phyloP scores from a whole-genome alignment of 176 grass and related monocot species.

The Oryza australiensis region DNA sequence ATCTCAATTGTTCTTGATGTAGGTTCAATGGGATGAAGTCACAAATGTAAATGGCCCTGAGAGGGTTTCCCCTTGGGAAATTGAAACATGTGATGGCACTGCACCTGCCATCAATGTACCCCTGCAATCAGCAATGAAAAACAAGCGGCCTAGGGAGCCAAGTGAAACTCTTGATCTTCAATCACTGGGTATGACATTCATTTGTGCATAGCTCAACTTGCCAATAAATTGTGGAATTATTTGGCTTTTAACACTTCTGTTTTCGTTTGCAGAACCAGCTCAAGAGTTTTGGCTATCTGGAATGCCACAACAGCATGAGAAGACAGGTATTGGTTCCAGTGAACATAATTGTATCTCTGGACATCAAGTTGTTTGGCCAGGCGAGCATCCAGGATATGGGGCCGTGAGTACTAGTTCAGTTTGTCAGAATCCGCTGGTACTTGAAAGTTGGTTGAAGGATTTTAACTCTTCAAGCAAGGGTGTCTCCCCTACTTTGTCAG shows the following conservation, averaged over 20 bases:
- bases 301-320: slow-evolving; percentile 45
- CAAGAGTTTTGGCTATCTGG: slow-evolving; percentile 60
- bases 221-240: neutral
- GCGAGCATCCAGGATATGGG: slow-evolving; percentile 34
- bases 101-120: slow-evolving; percentile 46
- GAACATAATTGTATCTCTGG: slow-evolving; percentile 47
- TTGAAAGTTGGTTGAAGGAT: slow-evolving; percentile 59
- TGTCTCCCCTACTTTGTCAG: slow-evolving; percentile 40
- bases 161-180: slow-evolving; percentile 41
- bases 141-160: slow-evolving; percentile 63
- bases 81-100: slow-evolving; percentile 61
- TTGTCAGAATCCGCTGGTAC: slow-evolving; percentile 39
- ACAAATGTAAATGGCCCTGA: slow-evolving; percentile 67
- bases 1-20: slow-evolving; percentile 2
- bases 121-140: slow-evolving; percentile 48
- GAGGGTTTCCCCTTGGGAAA: slow-evolving; percentile 93
- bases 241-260: neutral
- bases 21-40: slow-evolving; percentile 93
- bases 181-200: slow-evolving; percentile 33
- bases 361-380: slow-evolving; percentile 49
- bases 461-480: slow-evolving; percentile 42
- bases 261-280: slow-evolving; percentile 42
- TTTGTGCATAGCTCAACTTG: neutral
- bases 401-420: slow-evolving; percentile 35
- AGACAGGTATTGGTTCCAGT: slow-evolving; percentile 26